Evolutionary conservation across 169 alveolate genomes (phyloP).

Genomic region (Perkinsus olseni): DNA sequence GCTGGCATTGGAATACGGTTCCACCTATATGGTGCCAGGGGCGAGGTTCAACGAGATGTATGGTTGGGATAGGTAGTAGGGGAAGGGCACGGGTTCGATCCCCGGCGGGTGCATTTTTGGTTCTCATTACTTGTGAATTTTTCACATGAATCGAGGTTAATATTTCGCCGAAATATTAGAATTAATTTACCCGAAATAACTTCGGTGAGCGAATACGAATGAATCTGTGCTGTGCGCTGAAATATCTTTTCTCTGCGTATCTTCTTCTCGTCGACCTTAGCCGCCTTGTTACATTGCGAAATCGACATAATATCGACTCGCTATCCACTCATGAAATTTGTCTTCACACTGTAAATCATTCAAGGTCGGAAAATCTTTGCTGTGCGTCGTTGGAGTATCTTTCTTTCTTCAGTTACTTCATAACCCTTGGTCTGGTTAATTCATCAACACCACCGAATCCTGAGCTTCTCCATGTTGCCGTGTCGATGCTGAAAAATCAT

Average conservation of each 20-base stretch:
- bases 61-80: neutral
- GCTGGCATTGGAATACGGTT: neutral
- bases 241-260: too few species aligned
- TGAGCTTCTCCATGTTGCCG: neutral
- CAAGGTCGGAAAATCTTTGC: too few species aligned
- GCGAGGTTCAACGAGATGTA: neutral
- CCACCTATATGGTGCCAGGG: neutral
- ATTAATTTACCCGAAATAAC: too few species aligned
- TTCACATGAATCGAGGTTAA: too few species aligned
- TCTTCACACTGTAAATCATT: too few species aligned
- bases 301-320: too few species aligned
- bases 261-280: too few species aligned
- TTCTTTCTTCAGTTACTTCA: neutral
- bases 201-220: too few species aligned
- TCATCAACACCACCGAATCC: neutral
- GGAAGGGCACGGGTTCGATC: neutral
- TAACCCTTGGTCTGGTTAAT: neutral
- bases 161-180: too few species aligned
- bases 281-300: too few species aligned
- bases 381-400: neutral
- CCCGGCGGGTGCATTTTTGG: neutral
- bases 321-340: too few species aligned
- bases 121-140: neutral
- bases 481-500: neutral
- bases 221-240: too few species aligned